These are phyloP conservation scores for Heterobasidion occidentale DNA, from an alignment of 1,284 basidiomycete species.

Conservation along the genomic window DNA sequence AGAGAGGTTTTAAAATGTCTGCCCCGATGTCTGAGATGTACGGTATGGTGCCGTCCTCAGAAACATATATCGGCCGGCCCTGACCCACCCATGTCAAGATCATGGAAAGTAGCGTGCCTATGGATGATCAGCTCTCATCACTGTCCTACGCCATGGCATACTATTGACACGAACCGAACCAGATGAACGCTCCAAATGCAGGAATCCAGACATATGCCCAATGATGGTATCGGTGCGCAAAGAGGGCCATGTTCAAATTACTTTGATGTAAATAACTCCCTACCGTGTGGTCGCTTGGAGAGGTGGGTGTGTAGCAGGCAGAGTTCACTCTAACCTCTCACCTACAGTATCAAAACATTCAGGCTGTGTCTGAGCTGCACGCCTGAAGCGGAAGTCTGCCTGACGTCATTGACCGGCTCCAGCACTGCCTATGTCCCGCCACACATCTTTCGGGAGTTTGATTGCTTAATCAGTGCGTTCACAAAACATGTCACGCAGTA, in stretches of 20 bases:
- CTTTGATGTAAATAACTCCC: background rate
- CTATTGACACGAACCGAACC: slow-evolving; percentile 42
- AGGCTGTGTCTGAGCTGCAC: too few relatives aligned
- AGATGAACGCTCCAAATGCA: slow-evolving; percentile 46
- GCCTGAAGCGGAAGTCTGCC: too few relatives aligned
- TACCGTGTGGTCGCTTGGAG: background rate
- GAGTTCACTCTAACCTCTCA: too few relatives aligned
- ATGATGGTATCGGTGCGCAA: slow-evolving; percentile 29
- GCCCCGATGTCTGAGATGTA: slow-evolving; percentile 74
- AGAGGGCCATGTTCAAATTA: slow-evolving; percentile 8
- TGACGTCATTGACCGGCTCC: too few relatives aligned
- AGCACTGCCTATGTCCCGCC: too few relatives aligned
- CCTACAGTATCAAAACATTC: too few relatives aligned
- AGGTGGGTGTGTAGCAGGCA: too few relatives aligned
- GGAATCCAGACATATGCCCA: slow-evolving; percentile 63
- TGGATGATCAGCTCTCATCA: background rate
- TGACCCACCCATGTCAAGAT: slow-evolving; percentile 55
- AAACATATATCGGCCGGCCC: slow-evolving; percentile 39
- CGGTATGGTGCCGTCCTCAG: slow-evolving; percentile 46
- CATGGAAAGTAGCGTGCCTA: slow-evolving; percentile 56
- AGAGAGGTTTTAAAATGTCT: slow-evolving; percentile 62
- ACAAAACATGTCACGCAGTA: too few relatives aligned
- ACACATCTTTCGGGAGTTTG: too few relatives aligned
- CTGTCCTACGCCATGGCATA: background rate
- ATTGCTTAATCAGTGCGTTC: too few relatives aligned